Evolutionary conservation across 768 basidiomycete genomes (phyloP), one percentile per base, ranked within the genome.

Genomic region (Tricholoma hemisulphureum): DNA sequence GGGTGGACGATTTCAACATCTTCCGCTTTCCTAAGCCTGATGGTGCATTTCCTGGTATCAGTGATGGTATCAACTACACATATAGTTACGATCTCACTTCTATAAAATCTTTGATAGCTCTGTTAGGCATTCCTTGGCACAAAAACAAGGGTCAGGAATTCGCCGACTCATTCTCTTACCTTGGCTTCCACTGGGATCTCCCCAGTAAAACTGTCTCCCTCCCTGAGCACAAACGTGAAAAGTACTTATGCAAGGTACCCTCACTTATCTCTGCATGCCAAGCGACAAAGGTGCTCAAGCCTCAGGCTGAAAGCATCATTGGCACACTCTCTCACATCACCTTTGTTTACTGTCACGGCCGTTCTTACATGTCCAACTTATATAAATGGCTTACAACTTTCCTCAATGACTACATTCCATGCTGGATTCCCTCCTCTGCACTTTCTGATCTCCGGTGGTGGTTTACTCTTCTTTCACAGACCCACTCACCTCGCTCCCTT

Each of bases 111-210:
- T 51, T 43, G 2, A 65, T 69, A 11, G 50, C 43, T 2, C 32
- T 46, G 0, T 58, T 73, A 4, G 43, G 60, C 4, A 29, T 67
- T 0, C 72, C 69, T 0, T 73, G 70, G 69, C 67, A 71, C 37
- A 55, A 59, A 0, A 45, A 61, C 14, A 66, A 67, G 35, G 63
- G 63, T 18, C 35, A 58, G 1, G 58, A 58, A 1, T 73, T 71
- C 50, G 9, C 6, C 0, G 13, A 31, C 39, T 18, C 28, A 0
- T 59, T 64, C 29, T 31, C 28, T 2, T 76, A 69, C 51, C 43
- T 72, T 8, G 73, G 73, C 2, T 70, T 74, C 43, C 28, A 39
- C 3, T 75, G 72, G 73, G 62, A 73, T 55, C 32, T 75, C 4
- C 31, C 32, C 6, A 10, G 18, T 7, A 58, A 60, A 13, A 57